These are phyloP conservation scores for Talaromyces sp. DNA, from an alignment of 2,329 filamentous ascomycete genomes.

Conservation along the genomic window DNA sequence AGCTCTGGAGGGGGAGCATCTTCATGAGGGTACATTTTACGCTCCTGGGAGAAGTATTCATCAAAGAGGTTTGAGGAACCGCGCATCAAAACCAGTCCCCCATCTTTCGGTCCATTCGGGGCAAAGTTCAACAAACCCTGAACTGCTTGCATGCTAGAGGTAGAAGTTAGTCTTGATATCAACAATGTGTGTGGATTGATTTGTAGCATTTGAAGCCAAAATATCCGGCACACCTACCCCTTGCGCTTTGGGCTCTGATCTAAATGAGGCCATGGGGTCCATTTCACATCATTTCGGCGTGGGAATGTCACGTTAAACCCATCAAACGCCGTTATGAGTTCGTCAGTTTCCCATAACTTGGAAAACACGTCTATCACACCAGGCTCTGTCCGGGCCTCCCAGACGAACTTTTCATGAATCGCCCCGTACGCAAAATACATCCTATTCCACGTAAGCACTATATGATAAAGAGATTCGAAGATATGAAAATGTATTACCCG, in stretches of 20 bases:
- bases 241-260: constrained; percentile 40
- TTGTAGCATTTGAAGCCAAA: no score
- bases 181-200: no score
- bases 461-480: not conserved
- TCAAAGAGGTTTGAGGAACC: constrained; percentile 40
- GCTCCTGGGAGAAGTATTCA: constrained; percentile 41
- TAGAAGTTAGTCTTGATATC: no score
- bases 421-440: constrained; percentile 13
- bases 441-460: not conserved
- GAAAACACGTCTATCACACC: constrained; percentile 37
- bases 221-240: constrained; percentile 15
- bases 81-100: constrained; percentile 44
- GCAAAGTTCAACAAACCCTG: constrained; percentile 45
- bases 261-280: constrained; percentile 41
- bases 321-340: constrained; percentile 21
- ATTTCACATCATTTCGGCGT: constrained; percentile 29
- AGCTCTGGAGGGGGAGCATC: constrained; percentile 19
- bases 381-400: constrained; percentile 33
- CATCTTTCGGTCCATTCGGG: constrained; percentile 44
- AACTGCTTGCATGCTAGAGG: constrained; percentile 26
- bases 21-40: constrained; percentile 19
- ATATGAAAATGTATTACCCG: constrained; percentile 30
- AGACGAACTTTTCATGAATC: constrained; percentile 24
- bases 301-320: constrained; percentile 22
- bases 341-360: constrained; percentile 34